phyloP scores from a whole-genome alignment of 345 rosid species.

The Streptanthus diversifolius region DNA sequence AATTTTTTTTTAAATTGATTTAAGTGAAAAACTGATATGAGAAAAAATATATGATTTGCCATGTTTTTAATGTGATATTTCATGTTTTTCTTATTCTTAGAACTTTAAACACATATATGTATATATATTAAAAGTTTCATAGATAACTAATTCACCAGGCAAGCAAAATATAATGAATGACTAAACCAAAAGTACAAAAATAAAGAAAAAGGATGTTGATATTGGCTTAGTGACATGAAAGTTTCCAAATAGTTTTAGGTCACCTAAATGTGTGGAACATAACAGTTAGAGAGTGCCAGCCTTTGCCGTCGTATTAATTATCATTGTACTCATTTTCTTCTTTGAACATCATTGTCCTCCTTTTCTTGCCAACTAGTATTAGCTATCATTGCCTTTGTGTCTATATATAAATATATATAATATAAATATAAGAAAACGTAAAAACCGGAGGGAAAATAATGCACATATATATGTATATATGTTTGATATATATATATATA shows the following conservation, averaged over 20 bases:
- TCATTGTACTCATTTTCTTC: not conserved
- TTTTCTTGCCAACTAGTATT: not conserved
- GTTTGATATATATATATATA: not conserved
- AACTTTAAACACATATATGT: not conserved
- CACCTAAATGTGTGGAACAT: conserved; percentile 21
- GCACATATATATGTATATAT: too few relatives aligned
- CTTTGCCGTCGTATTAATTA: conserved; percentile 16
- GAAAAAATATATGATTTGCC: too few relatives aligned
- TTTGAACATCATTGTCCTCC: not conserved
- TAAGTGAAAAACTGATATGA: too few relatives aligned
- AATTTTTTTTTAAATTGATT: too few relatives aligned
- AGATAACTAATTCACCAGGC: not conserved
- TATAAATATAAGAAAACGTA: too few relatives aligned
- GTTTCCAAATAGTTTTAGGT: conserved; percentile 17
- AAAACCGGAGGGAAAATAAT: too few relatives aligned
- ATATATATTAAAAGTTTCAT: not conserved
- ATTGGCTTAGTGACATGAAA: conserved; percentile 9
- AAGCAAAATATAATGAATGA: not conserved
- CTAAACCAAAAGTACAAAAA: not conserved
- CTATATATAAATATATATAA: not conserved
- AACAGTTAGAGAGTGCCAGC: conserved; percentile 2
- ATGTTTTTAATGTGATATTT: not conserved
- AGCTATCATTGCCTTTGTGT: not conserved
- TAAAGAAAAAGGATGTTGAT: not conserved
- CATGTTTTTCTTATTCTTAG: not conserved